Evolutionary conservation across 108 stramenopile genomes (phyloP).

Genomic region (Bacterosira constricta): DNA sequence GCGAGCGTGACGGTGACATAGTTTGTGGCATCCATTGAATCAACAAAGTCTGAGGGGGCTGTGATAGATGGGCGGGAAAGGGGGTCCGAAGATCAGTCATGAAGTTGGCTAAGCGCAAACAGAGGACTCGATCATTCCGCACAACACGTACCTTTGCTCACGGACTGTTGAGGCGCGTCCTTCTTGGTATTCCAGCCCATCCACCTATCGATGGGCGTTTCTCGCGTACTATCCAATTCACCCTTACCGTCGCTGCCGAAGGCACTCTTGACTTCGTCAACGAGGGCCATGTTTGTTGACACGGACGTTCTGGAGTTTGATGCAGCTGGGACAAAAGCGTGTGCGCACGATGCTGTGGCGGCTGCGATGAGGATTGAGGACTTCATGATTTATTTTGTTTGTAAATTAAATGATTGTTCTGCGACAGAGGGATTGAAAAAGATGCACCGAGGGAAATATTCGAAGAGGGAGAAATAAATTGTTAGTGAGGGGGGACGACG

Average conservation of each 20-base stretch:
- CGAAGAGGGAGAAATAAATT: no score
- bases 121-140: no score
- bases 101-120: no score
- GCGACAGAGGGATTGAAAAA: no score
- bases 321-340: constrained; percentile 36
- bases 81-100: background rate
- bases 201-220: constrained; percentile 93
- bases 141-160: constrained; percentile 40
- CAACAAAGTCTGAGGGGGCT: constrained; percentile 70
- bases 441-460: no score
- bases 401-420: constrained; percentile 3
- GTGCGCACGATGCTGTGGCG: constrained; percentile 28
- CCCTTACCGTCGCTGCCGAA: constrained; percentile 78
- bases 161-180: constrained; percentile 22
- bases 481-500: no score
- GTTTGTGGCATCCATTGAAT: constrained; percentile 84
- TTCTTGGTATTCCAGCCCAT: constrained; percentile 88
- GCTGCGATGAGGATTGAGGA: constrained; percentile 32
- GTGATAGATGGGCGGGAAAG: background rate
- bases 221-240: constrained; percentile 67
- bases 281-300: constrained; percentile 67
- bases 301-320: constrained; percentile 16
- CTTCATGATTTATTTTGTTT: constrained; percentile 45
- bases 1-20: constrained; percentile 67
- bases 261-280: constrained; percentile 87